These are phyloP conservation scores for Nemania sp. DNA, from an alignment of 2,329 filamentous ascomycete species.

Conservation along the genomic window DNA sequence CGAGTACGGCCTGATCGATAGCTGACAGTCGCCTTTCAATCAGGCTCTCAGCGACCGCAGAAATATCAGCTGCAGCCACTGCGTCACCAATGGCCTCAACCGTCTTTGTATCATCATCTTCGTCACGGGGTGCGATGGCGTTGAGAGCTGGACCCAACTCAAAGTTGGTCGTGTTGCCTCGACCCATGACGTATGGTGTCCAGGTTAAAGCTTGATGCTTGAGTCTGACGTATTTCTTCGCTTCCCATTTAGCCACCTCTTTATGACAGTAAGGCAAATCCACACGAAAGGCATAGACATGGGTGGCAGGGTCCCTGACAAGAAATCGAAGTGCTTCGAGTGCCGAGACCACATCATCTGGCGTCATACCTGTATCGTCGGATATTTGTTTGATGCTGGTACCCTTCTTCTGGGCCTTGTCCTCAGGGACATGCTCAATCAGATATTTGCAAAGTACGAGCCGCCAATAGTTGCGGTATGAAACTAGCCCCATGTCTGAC, in stretches of 20 bases:
- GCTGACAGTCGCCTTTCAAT: conserved; percentile 39
- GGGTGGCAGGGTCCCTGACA: conserved; percentile 85
- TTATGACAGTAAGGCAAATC: conserved; percentile 84
- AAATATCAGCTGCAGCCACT: conserved; percentile 40
- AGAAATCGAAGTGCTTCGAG: conserved; percentile 88
- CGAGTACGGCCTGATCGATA: conserved; percentile 38
- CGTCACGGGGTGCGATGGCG: conserved; percentile 84
- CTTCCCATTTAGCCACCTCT: conserved; percentile 87
- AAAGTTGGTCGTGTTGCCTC: conserved; percentile 78
- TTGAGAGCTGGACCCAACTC: conserved; percentile 80
- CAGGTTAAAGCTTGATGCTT: conserved; percentile 81
- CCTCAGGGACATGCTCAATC: conserved; percentile 55
- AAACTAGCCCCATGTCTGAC: conserved; percentile 96
- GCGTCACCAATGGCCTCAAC: conserved; percentile 38
- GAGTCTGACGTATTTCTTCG: conserved; percentile 83
- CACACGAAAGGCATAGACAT: conserved; percentile 84
- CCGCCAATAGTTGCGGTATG: conserved; percentile 97
- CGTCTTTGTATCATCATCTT: conserved; percentile 57
- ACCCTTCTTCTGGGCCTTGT: conserved; percentile 48
- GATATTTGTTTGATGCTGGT: conserved; percentile 72
- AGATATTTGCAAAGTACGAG: conserved; percentile 85
- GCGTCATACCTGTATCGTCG: conserved; percentile 89
- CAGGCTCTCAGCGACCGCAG: conserved; percentile 28
- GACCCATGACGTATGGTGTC: conserved; percentile 97
- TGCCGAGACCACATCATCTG: conserved; percentile 93